phyloP scores from a whole-genome alignment of 805 yeast species.

The Limtongozyma cylindracea region DNA sequence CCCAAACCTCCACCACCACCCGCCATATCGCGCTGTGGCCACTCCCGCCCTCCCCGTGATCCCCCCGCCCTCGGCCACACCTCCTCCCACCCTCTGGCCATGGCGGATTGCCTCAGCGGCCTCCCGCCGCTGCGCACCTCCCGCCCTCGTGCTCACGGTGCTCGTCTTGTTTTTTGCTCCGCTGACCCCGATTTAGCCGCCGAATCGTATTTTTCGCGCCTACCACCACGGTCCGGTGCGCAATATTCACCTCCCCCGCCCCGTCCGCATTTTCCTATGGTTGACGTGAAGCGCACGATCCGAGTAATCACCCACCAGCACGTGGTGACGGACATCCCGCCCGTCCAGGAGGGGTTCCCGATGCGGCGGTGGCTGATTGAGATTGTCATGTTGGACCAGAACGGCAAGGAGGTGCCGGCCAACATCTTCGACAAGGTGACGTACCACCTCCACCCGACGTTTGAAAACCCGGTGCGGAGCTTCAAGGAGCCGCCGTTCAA shows the following conservation, averaged over 20 bases:
- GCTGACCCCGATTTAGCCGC: neutral
- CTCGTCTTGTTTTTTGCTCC: neutral
- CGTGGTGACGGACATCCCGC: slow-evolving; percentile 41
- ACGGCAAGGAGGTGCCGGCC: slow-evolving; percentile 71
- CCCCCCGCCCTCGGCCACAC: neutral
- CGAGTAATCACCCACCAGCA: slow-evolving; percentile 75
- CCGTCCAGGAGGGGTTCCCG: slow-evolving; percentile 79
- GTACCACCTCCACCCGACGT: slow-evolving; percentile 86
- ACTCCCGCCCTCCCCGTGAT: neutral
- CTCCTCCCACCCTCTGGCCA: neutral
- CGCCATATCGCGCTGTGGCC: neutral
- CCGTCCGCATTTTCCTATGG: neutral
- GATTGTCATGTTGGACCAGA: slow-evolving; percentile 47
- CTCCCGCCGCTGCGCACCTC: neutral
- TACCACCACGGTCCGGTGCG: neutral
- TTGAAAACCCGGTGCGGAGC: slow-evolving; percentile 66
- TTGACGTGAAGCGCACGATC: slow-evolving; percentile 55
- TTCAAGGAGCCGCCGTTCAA: slow-evolving; percentile 66
- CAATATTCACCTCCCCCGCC: neutral
- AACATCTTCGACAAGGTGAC: slow-evolving; percentile 77
- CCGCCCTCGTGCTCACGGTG: too few relatives aligned
- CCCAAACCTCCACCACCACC: neutral
- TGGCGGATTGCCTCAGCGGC: neutral
- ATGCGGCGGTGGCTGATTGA: slow-evolving; percentile 85
- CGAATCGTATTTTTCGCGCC: neutral